phyloP scores from a whole-genome alignment of 192 early-diverging fungal genomes.

The Dissophora ornata region DNA sequence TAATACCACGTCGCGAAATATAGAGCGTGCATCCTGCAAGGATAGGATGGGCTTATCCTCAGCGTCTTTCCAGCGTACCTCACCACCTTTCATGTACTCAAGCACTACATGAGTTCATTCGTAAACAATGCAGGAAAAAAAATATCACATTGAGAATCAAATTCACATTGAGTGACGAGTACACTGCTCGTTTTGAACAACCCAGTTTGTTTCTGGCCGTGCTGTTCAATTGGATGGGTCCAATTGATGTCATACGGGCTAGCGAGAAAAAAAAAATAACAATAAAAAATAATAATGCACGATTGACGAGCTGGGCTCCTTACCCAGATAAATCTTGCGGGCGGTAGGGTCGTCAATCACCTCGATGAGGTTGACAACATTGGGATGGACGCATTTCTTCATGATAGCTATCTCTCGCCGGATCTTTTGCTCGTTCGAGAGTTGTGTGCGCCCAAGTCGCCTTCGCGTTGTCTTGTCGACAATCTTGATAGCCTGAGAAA shows the following conservation, averaged over 20 bases:
- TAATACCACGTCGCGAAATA: constrained; percentile 89
- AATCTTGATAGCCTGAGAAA: constrained; percentile 57
- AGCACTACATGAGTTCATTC: no score
- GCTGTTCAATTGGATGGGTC: no score
- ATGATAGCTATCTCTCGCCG: constrained; percentile 95
- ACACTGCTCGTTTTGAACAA: no score
- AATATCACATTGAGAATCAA: no score
- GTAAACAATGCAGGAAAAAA: no score
- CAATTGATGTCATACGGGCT: neutral
- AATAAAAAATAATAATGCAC: neutral
- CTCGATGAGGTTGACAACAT: constrained; percentile 90
- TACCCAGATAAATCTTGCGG: constrained; percentile 93
- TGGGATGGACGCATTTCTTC: constrained; percentile 93
- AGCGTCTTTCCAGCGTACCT: constrained; percentile 87
- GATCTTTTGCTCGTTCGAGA: constrained; percentile 84
- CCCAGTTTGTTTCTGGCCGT: no score
- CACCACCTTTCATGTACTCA: constrained; percentile 93
- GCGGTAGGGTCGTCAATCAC: constrained; percentile 95
- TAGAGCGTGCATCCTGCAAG: constrained; percentile 71
- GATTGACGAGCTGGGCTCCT: neutral
- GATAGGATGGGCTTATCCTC: constrained; percentile 72
- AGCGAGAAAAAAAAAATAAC: neutral
- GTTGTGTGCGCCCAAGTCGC: constrained; percentile 49
- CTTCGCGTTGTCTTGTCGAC: constrained; percentile 57
- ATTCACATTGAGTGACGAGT: no score